These are phyloP conservation scores for Xanthoconium separans DNA, from an alignment of 1,284 basidiomycete genomes.

Conservation along the genomic window DNA sequence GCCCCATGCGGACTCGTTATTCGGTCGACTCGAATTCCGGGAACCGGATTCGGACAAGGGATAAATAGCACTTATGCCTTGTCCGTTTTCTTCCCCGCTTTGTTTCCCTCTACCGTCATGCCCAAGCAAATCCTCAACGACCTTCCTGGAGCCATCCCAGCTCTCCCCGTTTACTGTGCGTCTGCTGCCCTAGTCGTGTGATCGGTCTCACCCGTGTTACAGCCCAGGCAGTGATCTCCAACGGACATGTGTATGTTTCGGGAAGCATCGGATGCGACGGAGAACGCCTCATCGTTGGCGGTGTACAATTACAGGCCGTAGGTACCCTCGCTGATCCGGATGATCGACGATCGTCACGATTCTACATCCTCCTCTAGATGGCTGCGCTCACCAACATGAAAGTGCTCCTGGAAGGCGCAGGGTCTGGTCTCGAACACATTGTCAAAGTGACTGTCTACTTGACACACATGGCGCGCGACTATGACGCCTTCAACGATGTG, in stretches of 20 bases:
- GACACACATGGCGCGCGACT: conserved; percentile 49
- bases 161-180: conserved; percentile 52
- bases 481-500: conserved; percentile 51
- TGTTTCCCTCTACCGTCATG: conserved; percentile 16
- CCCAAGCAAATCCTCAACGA: conserved; percentile 39
- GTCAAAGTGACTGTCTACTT: conserved; percentile 66
- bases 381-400: conserved; percentile 58
- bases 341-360: neutral
- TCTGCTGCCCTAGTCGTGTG: conserved; percentile 11
- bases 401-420: conserved; percentile 58
- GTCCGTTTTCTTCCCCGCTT: neutral
- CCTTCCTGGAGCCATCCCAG: conserved; percentile 43
- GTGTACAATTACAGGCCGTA: conserved; percentile 40
- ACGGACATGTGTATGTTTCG: conserved; percentile 53
- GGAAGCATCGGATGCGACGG: conserved; percentile 57
- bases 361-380: conserved; percentile 34
- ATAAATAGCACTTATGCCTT: neutral
- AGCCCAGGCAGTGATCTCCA: conserved; percentile 54
- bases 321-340: conserved; percentile 25
- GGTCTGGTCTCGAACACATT: conserved; percentile 54
- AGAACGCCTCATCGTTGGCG: conserved; percentile 52
- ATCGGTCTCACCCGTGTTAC: neutral
- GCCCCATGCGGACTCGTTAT: neutral
- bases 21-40: neutral
- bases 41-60: no score